Base-by-base conservation (phyloP, 108 stramenopile species). In the Cyclostephanos invisitatus region DNA sequence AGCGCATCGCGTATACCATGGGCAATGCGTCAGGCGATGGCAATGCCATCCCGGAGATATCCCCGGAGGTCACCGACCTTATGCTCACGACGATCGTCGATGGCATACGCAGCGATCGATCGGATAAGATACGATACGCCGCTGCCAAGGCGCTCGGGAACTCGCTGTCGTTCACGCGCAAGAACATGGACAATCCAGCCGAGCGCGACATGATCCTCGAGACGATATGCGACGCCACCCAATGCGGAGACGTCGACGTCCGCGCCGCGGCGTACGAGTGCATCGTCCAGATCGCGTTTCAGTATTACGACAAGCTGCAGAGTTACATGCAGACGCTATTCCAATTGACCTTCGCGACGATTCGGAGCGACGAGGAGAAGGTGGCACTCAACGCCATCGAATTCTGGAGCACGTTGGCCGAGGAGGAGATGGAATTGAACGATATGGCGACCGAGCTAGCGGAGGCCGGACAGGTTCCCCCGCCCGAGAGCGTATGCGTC, bases 81-180 rank as follows among this genome's bases (percentile, higher is more conserved):
- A 98, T 98, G 89, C 86, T 98, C 57, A 97, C 94, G 48, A 87
- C 96, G 51, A 98, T 98, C 72, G 95, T 98, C 11, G 95, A 98
- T 73, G 97, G 96, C n/a, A 97, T 98, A 62, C 80, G 86, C 17
- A 64, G 83, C 27, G 86, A 89, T 61, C 79, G 94, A 21, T 82
- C 95, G 7, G 86, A 93, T 48, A 56, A 79, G 29, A 86, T 98
- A 58, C 77, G 98, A n/a, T 73, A 85, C 9, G 95, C 96, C 12
- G 98, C 97, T 5, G 86, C 93, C 10, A 77, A 58, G 12, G 98
- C 98, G 14, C 81, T 98, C 58, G 73, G 87, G 21, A 98, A 97
- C 85, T 95, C 95, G 47, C 73, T 98, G 9, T 64, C 86, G 18
- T 98, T 98, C 85, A 90, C 92, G 5, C 64, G 88, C 32, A 85